phyloP scores from a whole-genome alignment of 208 protist species.

The Trypanosomatidae sp. region DNA sequence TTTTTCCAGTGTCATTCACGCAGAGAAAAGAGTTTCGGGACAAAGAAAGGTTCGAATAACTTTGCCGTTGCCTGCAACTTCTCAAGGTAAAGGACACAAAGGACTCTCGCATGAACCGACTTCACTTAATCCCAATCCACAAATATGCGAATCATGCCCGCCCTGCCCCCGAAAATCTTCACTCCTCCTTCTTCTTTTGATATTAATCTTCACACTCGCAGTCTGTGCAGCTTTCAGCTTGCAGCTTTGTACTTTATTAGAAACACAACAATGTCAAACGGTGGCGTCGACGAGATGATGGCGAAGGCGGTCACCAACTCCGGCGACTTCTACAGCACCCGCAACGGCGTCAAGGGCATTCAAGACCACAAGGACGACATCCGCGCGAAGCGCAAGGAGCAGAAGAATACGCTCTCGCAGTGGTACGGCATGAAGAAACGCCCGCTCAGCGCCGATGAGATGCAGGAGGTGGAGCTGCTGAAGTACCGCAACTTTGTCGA shows the following conservation, averaged over 20 bases:
- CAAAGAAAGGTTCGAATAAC: too few relatives aligned
- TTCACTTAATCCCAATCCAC: too few relatives aligned
- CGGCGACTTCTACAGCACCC: slow-evolving; percentile 57
- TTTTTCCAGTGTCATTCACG: too few relatives aligned
- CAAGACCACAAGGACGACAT: slow-evolving; percentile 76
- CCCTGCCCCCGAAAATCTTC: too few relatives aligned
- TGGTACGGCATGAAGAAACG: slow-evolving; percentile 88
- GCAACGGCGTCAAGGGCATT: slow-evolving; percentile 62
- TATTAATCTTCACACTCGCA: too few relatives aligned
- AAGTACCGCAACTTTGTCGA: slow-evolving; percentile 90
- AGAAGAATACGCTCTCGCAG: slow-evolving; percentile 79
- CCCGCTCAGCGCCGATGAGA: slow-evolving; percentile 47
- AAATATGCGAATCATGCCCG: too few relatives aligned
- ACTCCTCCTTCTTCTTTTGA: too few relatives aligned
- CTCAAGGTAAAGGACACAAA: too few relatives aligned
- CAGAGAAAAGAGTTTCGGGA: too few relatives aligned
- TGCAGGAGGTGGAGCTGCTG: slow-evolving; percentile 83
- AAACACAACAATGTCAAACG: slow-evolving; percentile 2
- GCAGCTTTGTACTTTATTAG: not conserved
- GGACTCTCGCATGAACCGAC: too few relatives aligned
- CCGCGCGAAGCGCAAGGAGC: slow-evolving; percentile 55
- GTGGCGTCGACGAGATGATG: slow-evolving; percentile 82
- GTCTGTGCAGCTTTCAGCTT: too few relatives aligned
- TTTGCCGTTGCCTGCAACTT: too few relatives aligned
- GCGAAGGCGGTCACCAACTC: slow-evolving; percentile 80